Percentiles rank a stretch among this genome's conserved stretches.
Conservation (phyloP, 768 basidiomycete species). For the Termitomyces sp. region DNA sequence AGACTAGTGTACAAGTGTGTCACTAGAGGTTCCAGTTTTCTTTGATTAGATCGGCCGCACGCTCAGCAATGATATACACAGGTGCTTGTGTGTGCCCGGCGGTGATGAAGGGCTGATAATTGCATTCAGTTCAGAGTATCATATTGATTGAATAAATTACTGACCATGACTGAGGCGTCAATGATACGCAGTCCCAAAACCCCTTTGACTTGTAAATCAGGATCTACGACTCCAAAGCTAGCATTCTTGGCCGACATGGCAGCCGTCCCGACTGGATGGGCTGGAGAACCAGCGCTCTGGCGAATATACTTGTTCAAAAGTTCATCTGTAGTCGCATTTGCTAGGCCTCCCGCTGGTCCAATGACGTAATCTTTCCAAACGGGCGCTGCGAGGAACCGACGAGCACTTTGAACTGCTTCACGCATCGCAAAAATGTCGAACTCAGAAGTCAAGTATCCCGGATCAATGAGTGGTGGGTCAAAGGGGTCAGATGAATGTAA, state of each 20-base stretch:
- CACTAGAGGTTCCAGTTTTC: too few relatives aligned
- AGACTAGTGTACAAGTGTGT: too few relatives aligned
- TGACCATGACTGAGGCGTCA: neutral
- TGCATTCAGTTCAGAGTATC: too few relatives aligned
- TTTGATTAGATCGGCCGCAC: too few relatives aligned
- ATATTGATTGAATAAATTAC: neutral
- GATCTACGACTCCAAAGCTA: neutral
- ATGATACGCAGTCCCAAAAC: neutral
- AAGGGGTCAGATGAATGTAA: constrained; percentile 35
- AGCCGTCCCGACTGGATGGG: neutral
- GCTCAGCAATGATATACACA: too few relatives aligned
- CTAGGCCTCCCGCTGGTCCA: constrained; percentile 5
- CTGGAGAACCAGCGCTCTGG: neutral
- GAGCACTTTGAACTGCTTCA: constrained; percentile 14
- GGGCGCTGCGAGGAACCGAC: neutral
- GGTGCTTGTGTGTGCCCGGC: too few relatives aligned
- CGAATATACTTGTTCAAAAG: constrained; percentile 5
- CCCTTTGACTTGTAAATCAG: neutral
- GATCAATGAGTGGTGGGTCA: constrained; percentile 35
- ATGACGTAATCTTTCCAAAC: constrained; percentile 8
- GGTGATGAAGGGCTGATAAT: too few relatives aligned
- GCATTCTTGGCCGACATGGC: neutral
- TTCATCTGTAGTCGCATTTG: constrained; percentile 4
- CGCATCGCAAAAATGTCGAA: constrained; percentile 20
- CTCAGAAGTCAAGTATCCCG: constrained; percentile 19